Evolutionary conservation across 441 rosid species (phyloP), one percentile per base, ranked within the genome.

Genomic region (Theobroma grandiflorum): DNA sequence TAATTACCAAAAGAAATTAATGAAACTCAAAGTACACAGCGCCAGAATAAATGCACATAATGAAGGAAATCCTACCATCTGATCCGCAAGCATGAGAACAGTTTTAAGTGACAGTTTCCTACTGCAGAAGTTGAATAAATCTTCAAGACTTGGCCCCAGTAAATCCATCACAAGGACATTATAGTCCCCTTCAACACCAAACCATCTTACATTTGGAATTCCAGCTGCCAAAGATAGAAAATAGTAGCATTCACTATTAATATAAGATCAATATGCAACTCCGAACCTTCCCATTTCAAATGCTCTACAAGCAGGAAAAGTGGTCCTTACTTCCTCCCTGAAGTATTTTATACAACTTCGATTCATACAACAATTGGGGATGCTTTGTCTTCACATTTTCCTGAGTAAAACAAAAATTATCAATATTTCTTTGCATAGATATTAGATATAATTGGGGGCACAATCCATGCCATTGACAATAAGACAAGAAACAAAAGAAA

Each of bases 61-160:
- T 57, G 45, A n/a, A 26, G 49, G n/a, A 1, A 79, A 72, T 80
- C 80, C 18, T 79, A 96, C 99, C 98, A 96, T 95, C 88, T 96
- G 98, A 87, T 95, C 99, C 1, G 99, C 99, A 65, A 96, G 98
- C 99, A 96, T 96, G 78, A 96, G 95, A 69, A 96, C 98, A 0
- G 99, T 87, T 93, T 96, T 96, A 84, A 96, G 85, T 50, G 99
- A 94, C 65, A 96, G 93, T 80, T 96, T 96, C 81, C 98, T 83
- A 78, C 98, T 95, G 84, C 99, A 96, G 86, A 93, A 96, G 85
- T 95, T 96, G 83, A 96, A 96, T 78, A 96, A 85, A 85, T 96
- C 99, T 88, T 96, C 99, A 81, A 96, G 98, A 85, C 99, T 96
- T 59, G 98, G 99, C 55, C 99, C 99, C 72, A 96, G 95, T 74